These are phyloP conservation scores for Aspergillus puulaauensis DNA, from an alignment of 2,329 filamentous ascomycete genomes.

Conservation along the genomic window DNA sequence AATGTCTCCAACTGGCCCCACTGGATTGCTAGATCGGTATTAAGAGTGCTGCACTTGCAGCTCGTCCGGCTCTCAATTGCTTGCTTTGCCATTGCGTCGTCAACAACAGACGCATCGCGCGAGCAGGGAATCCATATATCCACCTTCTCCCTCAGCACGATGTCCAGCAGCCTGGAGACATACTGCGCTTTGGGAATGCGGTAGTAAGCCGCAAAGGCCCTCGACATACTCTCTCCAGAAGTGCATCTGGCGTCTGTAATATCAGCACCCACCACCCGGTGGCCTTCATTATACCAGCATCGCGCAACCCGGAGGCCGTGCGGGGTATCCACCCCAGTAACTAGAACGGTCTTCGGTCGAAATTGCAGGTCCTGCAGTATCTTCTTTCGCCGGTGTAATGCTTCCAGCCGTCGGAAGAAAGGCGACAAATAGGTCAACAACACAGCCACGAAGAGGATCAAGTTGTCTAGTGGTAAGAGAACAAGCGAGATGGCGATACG, in stretches of 20 bases:
- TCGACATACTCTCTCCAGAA: constrained; percentile 60
- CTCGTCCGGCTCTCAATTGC: constrained; percentile 56
- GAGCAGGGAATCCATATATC: constrained; percentile 75
- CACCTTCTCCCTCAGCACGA: constrained; percentile 61
- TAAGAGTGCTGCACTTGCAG: constrained; percentile 66
- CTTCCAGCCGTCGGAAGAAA: constrained; percentile 17
- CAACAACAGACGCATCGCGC: constrained; percentile 63
- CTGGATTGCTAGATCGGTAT: constrained; percentile 53
- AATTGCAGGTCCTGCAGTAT: constrained; percentile 35
- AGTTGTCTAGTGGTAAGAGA: constrained; percentile 51
- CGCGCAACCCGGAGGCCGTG: constrained; percentile 69
- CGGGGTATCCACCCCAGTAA: constrained; percentile 72
- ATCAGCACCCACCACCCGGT: constrained; percentile 72
- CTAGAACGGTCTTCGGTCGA: constrained; percentile 58
- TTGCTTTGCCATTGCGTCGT: constrained; percentile 66
- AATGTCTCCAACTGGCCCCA: constrained; percentile 68
- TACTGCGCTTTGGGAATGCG: constrained; percentile 53
- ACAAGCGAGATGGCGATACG: constrained; percentile 26
- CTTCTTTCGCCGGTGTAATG: constrained; percentile 22
- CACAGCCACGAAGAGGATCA: constrained; percentile 43
- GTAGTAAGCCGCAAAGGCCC: constrained; percentile 57
- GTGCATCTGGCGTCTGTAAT: constrained; percentile 51
- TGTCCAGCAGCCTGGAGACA: constrained; percentile 54
- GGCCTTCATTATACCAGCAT: constrained; percentile 62
- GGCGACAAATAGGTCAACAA: constrained; percentile 28